A percentile compares a stretch with the other conserved stretches of the same genome.
Conservation (phyloP, 2,329 filamentous ascomycete species). For the Bipolaris bicolor region DNA sequence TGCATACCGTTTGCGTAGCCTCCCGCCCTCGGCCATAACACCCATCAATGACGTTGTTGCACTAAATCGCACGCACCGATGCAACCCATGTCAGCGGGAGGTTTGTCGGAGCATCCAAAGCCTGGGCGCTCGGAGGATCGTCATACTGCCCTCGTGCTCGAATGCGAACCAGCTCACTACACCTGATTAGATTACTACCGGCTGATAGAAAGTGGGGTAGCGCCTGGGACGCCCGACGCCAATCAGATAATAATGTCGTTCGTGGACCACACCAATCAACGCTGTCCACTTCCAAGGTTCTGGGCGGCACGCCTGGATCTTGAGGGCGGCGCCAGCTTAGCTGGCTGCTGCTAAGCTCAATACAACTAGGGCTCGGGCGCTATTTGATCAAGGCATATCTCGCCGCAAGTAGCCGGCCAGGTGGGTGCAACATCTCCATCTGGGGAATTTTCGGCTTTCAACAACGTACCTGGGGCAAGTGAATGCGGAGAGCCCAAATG, state of each 20-base stretch:
- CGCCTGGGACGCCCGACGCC: too few species aligned
- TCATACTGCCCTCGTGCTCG: not conserved
- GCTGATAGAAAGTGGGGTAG: too few species aligned
- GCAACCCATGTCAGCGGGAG: constrained; percentile 10
- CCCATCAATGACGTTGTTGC: constrained; percentile 7
- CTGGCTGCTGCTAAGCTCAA: constrained; percentile 1
- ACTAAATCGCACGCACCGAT: not conserved
- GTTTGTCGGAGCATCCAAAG: constrained; percentile 19
- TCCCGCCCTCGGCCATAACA: not conserved
- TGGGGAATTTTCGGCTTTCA: not conserved
- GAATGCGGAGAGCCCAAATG: not conserved
- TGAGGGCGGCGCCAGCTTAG: not conserved
- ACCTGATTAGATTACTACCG: too few species aligned
- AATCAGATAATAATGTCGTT: too few species aligned
- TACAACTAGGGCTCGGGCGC: not conserved
- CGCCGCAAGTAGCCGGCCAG: not conserved
- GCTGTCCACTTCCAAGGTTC: not conserved
- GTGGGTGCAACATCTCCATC: not conserved
- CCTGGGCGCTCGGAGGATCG: constrained; percentile 1
- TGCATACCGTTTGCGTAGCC: constrained; percentile 12
- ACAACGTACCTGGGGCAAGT: not conserved
- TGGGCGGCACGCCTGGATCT: constrained; percentile 5
- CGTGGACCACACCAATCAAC: too few species aligned
- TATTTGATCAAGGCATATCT: not conserved
- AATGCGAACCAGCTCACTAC: constrained; percentile 3